Conservation (phyloP, 306 rosid genomes). For the Cucurbita pepo region DNA sequence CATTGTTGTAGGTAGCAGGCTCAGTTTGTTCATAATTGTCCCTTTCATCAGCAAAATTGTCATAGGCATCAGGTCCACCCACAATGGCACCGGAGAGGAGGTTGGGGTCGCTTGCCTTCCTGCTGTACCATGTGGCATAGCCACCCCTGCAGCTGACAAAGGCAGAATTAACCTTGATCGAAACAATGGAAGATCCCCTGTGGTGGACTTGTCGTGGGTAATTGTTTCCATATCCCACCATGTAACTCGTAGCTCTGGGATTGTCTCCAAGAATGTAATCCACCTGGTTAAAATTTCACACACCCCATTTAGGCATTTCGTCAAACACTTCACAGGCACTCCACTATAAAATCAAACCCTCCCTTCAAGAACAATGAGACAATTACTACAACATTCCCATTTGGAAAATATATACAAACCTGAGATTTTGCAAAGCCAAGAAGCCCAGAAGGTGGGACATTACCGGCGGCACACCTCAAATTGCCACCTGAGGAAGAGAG, state of each 20-base stretch:
- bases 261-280: slow-evolving; percentile 94
- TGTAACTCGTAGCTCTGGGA: slow-evolving; percentile 93
- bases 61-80: slow-evolving; percentile 98
- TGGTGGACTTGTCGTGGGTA: slow-evolving; percentile 86
- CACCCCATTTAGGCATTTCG: neutral
- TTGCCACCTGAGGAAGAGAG: slow-evolving; percentile 41
- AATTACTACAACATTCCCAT: neutral
- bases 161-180: slow-evolving; percentile 51
- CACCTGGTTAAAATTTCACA: neutral
- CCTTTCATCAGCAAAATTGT: slow-evolving; percentile 88
- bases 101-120: slow-evolving; percentile 69
- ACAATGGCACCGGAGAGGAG: slow-evolving; percentile 77
- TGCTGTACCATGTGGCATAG: slow-evolving; percentile 76
- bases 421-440: slow-evolving; percentile 67
- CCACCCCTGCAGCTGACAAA: slow-evolving; percentile 88
- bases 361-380: slow-evolving; percentile 30
- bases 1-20: slow-evolving; percentile 98
- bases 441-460: slow-evolving; percentile 54
- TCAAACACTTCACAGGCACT: neutral
- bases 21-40: slow-evolving; percentile 93
- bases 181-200: slow-evolving; percentile 88
- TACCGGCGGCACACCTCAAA: slow-evolving; percentile 58
- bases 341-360: neutral
- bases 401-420: slow-evolving; percentile 12
- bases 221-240: slow-evolving; percentile 94